A percentile compares a stretch with the other conserved stretches of the same genome.
phyloP scores from a whole-genome alignment of 2,329 filamentous ascomycete genomes.

The Endocalyx cinctus region DNA sequence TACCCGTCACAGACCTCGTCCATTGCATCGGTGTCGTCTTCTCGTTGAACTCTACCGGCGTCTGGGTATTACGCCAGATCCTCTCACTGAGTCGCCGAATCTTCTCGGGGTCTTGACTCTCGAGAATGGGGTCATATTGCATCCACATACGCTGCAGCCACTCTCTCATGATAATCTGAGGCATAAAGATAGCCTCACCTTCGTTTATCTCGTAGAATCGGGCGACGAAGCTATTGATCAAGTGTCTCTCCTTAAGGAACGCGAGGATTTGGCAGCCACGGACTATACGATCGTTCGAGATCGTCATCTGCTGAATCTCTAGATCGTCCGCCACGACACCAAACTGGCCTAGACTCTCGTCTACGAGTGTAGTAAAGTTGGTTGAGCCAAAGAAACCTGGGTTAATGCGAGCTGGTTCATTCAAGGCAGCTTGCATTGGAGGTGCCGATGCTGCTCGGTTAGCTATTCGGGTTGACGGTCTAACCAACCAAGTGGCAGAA shows the following conservation, averaged over 20 bases:
- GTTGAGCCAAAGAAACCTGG: constrained; percentile 28
- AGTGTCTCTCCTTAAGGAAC: constrained; percentile 25
- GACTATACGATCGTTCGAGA: constrained; percentile 26
- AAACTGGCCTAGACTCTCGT: constrained; percentile 24
- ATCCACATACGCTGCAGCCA: constrained; percentile 26
- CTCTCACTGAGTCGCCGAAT: constrained; percentile 27
- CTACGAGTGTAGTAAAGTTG: constrained; percentile 26
- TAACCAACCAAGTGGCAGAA: no score
- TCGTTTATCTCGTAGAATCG: constrained; percentile 25
- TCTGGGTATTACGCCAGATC: constrained; percentile 30
- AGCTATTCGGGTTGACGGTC: no score
- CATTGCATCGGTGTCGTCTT: constrained; percentile 24
- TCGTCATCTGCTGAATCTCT: constrained; percentile 17
- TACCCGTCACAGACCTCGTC: constrained; percentile 22
- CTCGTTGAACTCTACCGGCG: constrained; percentile 20
- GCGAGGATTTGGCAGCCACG: constrained; percentile 27
- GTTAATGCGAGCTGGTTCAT: constrained; percentile 16
- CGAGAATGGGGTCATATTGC: constrained; percentile 22
- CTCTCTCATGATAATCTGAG: constrained; percentile 27
- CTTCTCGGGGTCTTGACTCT: constrained; percentile 26
- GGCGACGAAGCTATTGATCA: constrained; percentile 24
- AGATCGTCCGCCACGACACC: constrained; percentile 20
- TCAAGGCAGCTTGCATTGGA: constrained; percentile 17
- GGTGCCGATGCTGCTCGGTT: constrained; percentile 28
- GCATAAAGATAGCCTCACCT: constrained; percentile 19